Percentiles rank a stretch among this genome's conserved stretches.
phyloP scores from a whole-genome alignment of 1,139 yeast species.

The Pichia sp. region DNA sequence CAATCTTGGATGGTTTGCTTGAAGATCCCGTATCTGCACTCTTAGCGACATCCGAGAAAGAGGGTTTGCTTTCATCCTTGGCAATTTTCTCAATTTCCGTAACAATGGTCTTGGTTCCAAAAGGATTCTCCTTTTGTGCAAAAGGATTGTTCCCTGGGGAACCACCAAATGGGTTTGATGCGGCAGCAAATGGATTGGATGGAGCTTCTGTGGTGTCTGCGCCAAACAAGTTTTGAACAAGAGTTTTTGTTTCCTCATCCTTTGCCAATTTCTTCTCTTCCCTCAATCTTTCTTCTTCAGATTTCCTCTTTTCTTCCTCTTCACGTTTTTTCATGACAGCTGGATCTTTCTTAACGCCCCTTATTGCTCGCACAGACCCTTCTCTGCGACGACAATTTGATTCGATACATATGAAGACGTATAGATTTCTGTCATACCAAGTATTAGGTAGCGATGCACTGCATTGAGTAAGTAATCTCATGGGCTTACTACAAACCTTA shows the following conservation, averaged over 20 bases:
- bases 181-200: not conserved
- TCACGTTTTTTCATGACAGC: slow-evolving; percentile 36
- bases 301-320: slow-evolving; percentile 32
- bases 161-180: slow-evolving; percentile 15
- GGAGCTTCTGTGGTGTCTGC: not conserved
- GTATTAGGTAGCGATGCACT: slow-evolving; percentile 68
- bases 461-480: slow-evolving; percentile 72
- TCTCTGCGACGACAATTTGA: slow-evolving; percentile 56
- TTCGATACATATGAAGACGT: slow-evolving; percentile 68
- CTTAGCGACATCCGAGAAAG: slow-evolving; percentile 17
- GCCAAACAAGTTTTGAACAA: slow-evolving; percentile 34
- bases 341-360: slow-evolving; percentile 66
- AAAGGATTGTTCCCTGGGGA: slow-evolving; percentile 13
- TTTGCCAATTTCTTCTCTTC: slow-evolving; percentile 31
- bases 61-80: slow-evolving; percentile 9
- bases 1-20: slow-evolving; percentile 1
- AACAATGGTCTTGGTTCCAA: slow-evolving; percentile 13
- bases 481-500: slow-evolving; percentile 49
- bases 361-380: slow-evolving; percentile 65
- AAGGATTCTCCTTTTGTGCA: slow-evolving; percentile 22
- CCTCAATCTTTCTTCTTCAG: slow-evolving; percentile 28
- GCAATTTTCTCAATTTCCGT: slow-evolving; percentile 5
- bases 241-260: slow-evolving; percentile 29
- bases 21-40: too few species aligned
- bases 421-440: slow-evolving; percentile 74